Percentiles rank a stretch among this genome's conserved stretches.
Evolutionary conservation across 371 early-diverging fungal species (phyloP).

Genomic region (Rhizopus stolonifer): DNA sequence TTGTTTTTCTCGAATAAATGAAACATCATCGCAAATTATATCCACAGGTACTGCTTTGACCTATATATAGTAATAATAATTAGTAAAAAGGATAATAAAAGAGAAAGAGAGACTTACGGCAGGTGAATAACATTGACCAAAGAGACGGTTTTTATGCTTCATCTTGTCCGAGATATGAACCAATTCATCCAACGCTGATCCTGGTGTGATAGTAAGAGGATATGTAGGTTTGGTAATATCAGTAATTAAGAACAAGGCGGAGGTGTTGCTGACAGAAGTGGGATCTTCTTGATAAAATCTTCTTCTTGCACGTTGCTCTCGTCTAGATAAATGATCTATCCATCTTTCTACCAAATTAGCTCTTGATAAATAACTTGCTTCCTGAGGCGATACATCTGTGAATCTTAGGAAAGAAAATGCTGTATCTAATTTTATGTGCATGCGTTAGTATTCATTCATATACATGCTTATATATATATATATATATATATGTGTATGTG

Average conservation of each 20-base stretch:
- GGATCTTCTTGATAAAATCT: conserved; percentile 35
- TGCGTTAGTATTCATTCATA: too few relatives aligned
- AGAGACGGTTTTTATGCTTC: conserved; percentile 17
- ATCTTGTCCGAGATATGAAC: conserved; percentile 29
- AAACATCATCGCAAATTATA: conserved; percentile 61
- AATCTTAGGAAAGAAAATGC: conserved; percentile 69
- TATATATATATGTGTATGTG: too few relatives aligned
- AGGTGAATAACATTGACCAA: conserved; percentile 40
- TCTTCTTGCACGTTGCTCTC: conserved; percentile 40
- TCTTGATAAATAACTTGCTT: conserved; percentile 54
- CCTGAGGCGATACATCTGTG: conserved; percentile 53
- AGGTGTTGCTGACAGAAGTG: conserved; percentile 39
- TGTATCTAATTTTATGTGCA: too few relatives aligned
- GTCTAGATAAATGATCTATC: conserved; percentile 44
- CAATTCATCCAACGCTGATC: conserved; percentile 32
- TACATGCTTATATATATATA: too few relatives aligned
- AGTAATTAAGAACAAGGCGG: conserved; percentile 44
- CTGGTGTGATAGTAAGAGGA: conserved; percentile 17
- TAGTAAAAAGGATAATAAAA: background rate
- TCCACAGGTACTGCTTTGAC: conserved; percentile 71
- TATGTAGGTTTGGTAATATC: conserved; percentile 36
- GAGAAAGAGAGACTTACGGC: conserved; percentile 15
- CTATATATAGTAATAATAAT: conserved; percentile 26
- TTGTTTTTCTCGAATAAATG: conserved; percentile 60
- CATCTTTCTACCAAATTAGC: conserved; percentile 53